Evolutionary conservation across 75 land plant species (phyloP), one percentile per base, ranked within the genome.

Genomic region (Pinus taeda): DNA sequence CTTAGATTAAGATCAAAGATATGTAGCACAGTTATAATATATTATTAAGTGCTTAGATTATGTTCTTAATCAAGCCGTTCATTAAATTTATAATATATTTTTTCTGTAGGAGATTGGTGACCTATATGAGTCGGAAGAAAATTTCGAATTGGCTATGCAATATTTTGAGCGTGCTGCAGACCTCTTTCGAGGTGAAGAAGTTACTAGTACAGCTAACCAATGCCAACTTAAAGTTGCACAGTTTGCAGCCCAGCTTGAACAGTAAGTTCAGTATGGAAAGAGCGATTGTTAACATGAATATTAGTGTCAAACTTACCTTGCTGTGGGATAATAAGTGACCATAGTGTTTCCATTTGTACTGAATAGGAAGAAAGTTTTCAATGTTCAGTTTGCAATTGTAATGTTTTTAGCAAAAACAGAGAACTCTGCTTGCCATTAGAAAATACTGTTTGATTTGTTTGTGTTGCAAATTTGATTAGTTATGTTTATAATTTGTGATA

Each of bases 181-280:
- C 57, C 86, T 97, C 57, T 97, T 89, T 79, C 87, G 86, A 76
- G 90, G 90, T 77, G 99, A 97, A 82, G 95, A 92, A 63, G 87
- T 78, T 60, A 88, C 91, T 26, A 92, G 92, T 72, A 79, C 93
- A 59, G 98, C 90, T 7, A 97, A 94, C 58, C 94, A 92, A 71
- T 94, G 99, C 87, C 92, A 85, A 84, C 92, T 88, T 63, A 97
- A 94, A 83, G 91, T 97, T 76, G 99, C 98, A 17, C 93, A 97
- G 75, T 90, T 85, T 78, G 93, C 98, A 81, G 97, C 99, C 60
- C 90, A 92, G 77, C 77, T 93, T 53, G 92, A 94, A 82, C 88
- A 94, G 99, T 97, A 84, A 77, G 90, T 74, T 69, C 11, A 37
- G 36, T 39, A 67, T 21, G 8, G 18, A 33, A 65, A 37, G 18